Percentiles rank a stretch among this genome's conserved stretches.
Evolutionary conservation across 805 yeast species (phyloP).

Genomic region (Kuraishia hungarica): DNA sequence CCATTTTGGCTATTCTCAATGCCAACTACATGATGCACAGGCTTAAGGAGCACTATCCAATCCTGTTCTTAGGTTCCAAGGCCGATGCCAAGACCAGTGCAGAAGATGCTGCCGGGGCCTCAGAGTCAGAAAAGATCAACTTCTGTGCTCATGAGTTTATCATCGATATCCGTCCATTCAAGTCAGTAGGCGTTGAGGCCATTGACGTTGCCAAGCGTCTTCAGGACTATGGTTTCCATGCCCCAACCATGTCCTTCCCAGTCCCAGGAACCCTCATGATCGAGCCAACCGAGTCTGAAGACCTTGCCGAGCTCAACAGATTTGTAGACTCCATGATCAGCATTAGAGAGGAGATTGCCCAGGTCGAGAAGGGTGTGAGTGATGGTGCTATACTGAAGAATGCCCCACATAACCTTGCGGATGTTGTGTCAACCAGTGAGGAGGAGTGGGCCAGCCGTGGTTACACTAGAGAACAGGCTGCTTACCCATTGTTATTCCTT

Average conservation of each 20-base stretch:
- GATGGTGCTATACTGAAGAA: slow-evolving; percentile 70
- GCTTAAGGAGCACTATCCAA: slow-evolving; percentile 60
- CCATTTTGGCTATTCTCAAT: slow-evolving; percentile 84
- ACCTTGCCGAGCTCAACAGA: slow-evolving; percentile 79
- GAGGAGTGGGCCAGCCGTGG: slow-evolving; percentile 80
- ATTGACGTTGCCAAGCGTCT: slow-evolving; percentile 94
- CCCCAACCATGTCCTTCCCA: slow-evolving; percentile 98
- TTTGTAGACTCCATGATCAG: slow-evolving; percentile 82
- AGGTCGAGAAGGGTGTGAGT: slow-evolving; percentile 55
- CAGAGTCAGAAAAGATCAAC: slow-evolving; percentile 27
- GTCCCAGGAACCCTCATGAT: slow-evolving; percentile 96
- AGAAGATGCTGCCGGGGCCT: slow-evolving; percentile 21
- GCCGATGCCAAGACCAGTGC: slow-evolving; percentile 22
- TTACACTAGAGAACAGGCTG: slow-evolving; percentile 89
- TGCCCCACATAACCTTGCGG: slow-evolving; percentile 87
- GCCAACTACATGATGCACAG: slow-evolving; percentile 92
- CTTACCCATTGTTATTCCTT: slow-evolving; percentile 77
- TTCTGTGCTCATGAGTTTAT: slow-evolving; percentile 97
- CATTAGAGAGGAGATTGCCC: slow-evolving; percentile 75
- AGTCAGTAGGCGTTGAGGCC: slow-evolving; percentile 78
- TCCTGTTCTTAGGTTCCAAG: slow-evolving; percentile 58
- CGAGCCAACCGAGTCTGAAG: slow-evolving; percentile 96
- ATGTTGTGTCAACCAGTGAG: slow-evolving; percentile 50
- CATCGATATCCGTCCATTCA: slow-evolving; percentile 81
- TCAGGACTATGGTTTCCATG: slow-evolving; percentile 98